These are phyloP conservation scores for Neurospora sp. DNA, from an alignment of 495 filamentous ascomycete genomes.

Conservation along the genomic window DNA sequence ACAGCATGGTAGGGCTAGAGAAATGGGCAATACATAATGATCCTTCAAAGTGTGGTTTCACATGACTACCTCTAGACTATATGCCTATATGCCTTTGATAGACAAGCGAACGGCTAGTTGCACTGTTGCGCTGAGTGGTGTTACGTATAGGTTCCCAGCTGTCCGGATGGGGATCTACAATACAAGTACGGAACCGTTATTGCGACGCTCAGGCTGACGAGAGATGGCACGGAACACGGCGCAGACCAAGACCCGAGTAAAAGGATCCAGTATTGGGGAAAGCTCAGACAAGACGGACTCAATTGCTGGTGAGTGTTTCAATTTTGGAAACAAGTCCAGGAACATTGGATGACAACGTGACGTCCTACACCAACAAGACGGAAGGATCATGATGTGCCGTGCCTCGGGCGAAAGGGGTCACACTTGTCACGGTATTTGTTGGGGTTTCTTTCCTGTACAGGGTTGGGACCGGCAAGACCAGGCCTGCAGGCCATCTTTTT, in stretches of 20 bases:
- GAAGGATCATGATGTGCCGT: background rate
- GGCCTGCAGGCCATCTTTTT: background rate
- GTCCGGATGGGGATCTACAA: background rate
- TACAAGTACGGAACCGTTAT: background rate
- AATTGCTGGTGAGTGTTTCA: background rate
- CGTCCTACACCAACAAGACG: background rate
- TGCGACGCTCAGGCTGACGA: background rate
- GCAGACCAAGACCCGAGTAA: background rate
- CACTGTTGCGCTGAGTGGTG: background rate
- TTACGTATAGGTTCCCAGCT: background rate
- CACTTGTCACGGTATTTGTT: background rate
- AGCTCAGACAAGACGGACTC: background rate
- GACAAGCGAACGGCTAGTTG: background rate
- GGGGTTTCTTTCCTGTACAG: background rate
- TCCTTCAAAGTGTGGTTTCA: background rate
- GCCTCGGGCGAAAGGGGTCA: constrained; percentile 13
- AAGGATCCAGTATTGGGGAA: background rate
- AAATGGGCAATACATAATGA: background rate
- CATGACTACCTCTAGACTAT: too few species aligned
- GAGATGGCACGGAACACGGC: background rate
- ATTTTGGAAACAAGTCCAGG: background rate
- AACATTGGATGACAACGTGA: background rate
- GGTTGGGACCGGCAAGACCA: background rate
- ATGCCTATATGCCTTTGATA: background rate
- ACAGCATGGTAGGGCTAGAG: background rate